Conservation (phyloP, 2,329 filamentous ascomycete species). For the Venturia aucupariae region DNA sequence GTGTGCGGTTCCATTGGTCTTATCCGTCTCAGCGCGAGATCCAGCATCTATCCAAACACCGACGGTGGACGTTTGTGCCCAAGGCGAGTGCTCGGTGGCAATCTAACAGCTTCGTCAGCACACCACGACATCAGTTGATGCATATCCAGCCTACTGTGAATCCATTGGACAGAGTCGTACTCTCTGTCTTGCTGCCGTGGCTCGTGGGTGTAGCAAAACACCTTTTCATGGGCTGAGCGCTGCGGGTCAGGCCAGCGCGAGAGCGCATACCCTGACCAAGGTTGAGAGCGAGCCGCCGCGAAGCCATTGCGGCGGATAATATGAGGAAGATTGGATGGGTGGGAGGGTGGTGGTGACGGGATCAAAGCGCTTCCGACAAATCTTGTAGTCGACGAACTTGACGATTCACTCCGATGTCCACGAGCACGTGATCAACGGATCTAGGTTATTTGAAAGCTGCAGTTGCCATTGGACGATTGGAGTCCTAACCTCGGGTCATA, state of each 20-base stretch:
- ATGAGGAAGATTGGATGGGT: conserved; percentile 24
- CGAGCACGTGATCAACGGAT: neutral
- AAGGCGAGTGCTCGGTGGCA: conserved; percentile 95
- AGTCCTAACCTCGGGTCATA: neutral
- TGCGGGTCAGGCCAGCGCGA: conserved; percentile 65
- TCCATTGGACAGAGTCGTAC: conserved; percentile 93
- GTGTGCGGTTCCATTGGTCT: conserved; percentile 98
- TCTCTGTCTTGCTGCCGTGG: conserved; percentile 69
- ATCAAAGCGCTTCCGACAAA: neutral
- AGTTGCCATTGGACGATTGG: neutral
- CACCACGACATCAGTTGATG: neutral
- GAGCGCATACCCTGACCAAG: conserved; percentile 82
- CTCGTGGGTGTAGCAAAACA: conserved; percentile 80
- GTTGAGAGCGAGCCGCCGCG: conserved; percentile 92
- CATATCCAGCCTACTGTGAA: conserved; percentile 61
- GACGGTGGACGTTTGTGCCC: conserved; percentile 95
- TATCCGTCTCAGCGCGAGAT: conserved; percentile 93
- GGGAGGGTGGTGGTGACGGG: conserved; percentile 16
- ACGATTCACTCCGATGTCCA: neutral
- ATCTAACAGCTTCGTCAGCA: conserved; percentile 50
- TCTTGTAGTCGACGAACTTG: neutral
- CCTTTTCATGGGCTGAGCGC: conserved; percentile 57
- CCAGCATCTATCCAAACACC: conserved; percentile 99
- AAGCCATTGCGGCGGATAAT: conserved; percentile 61
- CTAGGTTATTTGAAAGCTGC: neutral